Conservation (phyloP, 1,284 basidiomycete species). For the Kalmanozyma brasiliensis region DNA sequence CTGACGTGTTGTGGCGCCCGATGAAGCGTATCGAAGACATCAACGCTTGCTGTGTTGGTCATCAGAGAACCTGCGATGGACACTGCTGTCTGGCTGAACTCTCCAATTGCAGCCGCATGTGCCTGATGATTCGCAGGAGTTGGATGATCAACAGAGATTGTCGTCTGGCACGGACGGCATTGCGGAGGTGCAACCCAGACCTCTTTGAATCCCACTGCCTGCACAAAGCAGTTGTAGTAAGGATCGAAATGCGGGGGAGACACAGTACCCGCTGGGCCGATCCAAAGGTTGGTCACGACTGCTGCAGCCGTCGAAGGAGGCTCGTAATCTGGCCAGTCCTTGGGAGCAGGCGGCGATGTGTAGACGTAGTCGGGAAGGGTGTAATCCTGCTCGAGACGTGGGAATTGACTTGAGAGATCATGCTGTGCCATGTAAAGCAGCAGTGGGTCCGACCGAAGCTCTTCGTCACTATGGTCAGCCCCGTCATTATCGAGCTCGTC, state of each 20-base stretch:
- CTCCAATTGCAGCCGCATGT: neutral
- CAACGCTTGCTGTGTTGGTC: slow-evolving; percentile 48
- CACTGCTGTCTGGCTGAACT: neutral
- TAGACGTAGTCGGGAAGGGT: slow-evolving; percentile 87
- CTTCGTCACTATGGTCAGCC: neutral
- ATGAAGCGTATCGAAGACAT: slow-evolving; percentile 30
- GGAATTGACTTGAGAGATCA: slow-evolving; percentile 85
- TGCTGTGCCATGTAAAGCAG: slow-evolving; percentile 91
- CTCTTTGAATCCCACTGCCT: slow-evolving; percentile 86
- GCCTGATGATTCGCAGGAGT: no score
- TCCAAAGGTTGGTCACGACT: slow-evolving; percentile 84
- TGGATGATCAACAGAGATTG: neutral
- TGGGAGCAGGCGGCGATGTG: slow-evolving; percentile 70
- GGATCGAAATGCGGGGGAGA: slow-evolving; percentile 97
- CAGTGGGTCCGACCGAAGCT: neutral
- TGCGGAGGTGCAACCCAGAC: slow-evolving; percentile 87
- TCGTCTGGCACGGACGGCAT: slow-evolving; percentile 11
- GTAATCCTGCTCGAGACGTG: slow-evolving; percentile 79
- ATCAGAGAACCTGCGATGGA: slow-evolving; percentile 36
- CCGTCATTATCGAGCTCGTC: neutral
- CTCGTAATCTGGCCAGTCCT: slow-evolving; percentile 71
- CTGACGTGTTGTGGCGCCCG: slow-evolving; percentile 7
- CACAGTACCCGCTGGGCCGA: slow-evolving; percentile 80
- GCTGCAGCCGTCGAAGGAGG: slow-evolving; percentile 76
- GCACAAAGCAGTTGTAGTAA: slow-evolving; percentile 89